Conservation (phyloP, 177 flowering plant species). For the Telopea speciosissima region DNA sequence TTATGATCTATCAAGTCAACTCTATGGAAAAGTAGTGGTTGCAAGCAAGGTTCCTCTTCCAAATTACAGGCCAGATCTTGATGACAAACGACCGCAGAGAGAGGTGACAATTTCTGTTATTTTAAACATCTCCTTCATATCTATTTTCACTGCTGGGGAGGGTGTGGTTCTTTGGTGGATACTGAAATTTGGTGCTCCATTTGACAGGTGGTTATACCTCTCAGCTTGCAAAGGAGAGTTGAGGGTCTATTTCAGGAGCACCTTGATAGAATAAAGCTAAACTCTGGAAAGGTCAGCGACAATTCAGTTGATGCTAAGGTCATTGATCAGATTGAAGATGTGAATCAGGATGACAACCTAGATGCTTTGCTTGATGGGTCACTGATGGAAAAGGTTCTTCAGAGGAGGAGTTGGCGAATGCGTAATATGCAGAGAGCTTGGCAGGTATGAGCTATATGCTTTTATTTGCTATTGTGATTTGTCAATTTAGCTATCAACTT, state of each 20-base stretch:
- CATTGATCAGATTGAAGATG: slow-evolving; percentile 30
- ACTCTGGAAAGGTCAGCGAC: slow-evolving; percentile 31
- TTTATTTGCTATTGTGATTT: neutral
- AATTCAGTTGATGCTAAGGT: slow-evolving; percentile 19
- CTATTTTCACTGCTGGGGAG: neutral
- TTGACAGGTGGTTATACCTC: slow-evolving; percentile 84
- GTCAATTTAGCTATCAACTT: neutral
- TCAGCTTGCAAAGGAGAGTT: slow-evolving; percentile 91
- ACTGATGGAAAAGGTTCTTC: slow-evolving; percentile 94
- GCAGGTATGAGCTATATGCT: slow-evolving; percentile 23
- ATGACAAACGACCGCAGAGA: slow-evolving; percentile 96
- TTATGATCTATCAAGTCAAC: slow-evolving; percentile 37
- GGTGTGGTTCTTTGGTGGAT: neutral
- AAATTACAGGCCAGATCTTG: slow-evolving; percentile 96
- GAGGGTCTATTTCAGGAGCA: slow-evolving; percentile 95
- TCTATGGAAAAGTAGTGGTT: slow-evolving; percentile 92
- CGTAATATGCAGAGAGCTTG: slow-evolving; percentile 92
- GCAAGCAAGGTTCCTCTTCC: slow-evolving; percentile 98
- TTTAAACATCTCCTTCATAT: neutral
- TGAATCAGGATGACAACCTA: slow-evolving; percentile 33
- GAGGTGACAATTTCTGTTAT: slow-evolving; percentile 51
- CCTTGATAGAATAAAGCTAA: slow-evolving; percentile 64
- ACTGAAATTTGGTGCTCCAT: neutral
- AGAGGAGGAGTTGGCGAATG: slow-evolving; percentile 78
- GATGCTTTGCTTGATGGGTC: slow-evolving; percentile 71